These are phyloP conservation scores for Plicaturopsis crispa DNA, from an alignment of 768 basidiomycete genomes.

Conservation along the genomic window DNA sequence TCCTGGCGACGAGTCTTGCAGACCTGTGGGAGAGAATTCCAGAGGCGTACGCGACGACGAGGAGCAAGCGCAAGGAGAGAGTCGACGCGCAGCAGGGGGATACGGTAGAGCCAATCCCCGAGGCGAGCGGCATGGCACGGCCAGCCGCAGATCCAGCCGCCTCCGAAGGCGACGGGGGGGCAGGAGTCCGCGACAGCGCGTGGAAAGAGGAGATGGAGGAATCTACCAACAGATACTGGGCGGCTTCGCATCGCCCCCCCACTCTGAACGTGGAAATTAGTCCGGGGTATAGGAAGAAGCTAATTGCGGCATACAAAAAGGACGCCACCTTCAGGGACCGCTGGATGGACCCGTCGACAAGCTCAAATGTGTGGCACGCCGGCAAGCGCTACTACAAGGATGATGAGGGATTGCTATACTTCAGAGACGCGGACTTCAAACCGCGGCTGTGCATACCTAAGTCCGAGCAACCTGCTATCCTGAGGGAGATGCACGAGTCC, in stretches of 20 bases:
- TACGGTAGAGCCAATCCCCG: too few species aligned
- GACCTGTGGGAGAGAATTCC: too few species aligned
- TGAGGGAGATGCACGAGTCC: slow-evolving; percentile 5
- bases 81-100: too few species aligned
- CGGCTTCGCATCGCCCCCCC: slow-evolving; percentile 1
- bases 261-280: slow-evolving; percentile 6
- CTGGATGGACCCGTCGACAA: neutral
- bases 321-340: neutral
- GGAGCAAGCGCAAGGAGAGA: too few species aligned
- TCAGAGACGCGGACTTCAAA: slow-evolving; percentile 9
- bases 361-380: slow-evolving; percentile 2
- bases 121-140: too few species aligned
- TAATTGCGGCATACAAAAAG: neutral
- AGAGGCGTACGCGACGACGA: too few species aligned
- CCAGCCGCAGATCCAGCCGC: too few species aligned
- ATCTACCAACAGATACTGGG: neutral
- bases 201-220: too few species aligned
- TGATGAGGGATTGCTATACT: slow-evolving; percentile 8
- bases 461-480: neutral
- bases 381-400: slow-evolving; percentile 8
- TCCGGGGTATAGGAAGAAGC: neutral
- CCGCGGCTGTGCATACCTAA: slow-evolving; percentile 10
- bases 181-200: too few species aligned
- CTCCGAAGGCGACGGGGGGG: too few species aligned
- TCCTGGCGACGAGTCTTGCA: too few species aligned